Base-by-base conservation (phyloP, 2,329 filamentous ascomycete genomes). In the Penicillium italicum region DNA sequence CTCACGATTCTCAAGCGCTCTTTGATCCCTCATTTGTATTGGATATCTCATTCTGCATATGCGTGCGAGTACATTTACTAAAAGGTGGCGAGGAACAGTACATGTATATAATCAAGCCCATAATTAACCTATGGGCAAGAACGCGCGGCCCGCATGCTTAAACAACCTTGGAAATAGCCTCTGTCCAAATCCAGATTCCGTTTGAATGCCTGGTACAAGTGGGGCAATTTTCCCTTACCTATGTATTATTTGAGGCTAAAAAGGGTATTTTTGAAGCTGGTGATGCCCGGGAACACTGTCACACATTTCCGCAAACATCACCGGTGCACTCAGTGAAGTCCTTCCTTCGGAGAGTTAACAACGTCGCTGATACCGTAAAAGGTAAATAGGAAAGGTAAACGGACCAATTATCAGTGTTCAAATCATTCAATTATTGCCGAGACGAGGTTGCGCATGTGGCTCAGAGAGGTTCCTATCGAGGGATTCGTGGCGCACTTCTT, bases 401-500 rank as follows among this genome's bases (percentile, higher is more conserved):
- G 8, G 2, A 26, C 33, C 16, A 16, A 24, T 10, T 24, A 34
- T 4, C 5, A 31, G 1, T 18, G 2, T 8, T 18, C 14, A 33
- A 18, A 16, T 3, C 28, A 41, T 26, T 55, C 16, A 55, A 33
- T 55, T 55, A 30, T 55, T 55, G 22, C 33, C 20, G 5, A 55
- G 52, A 33, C 51, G 46, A 31, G 52, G 46, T 0, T 28, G 26
- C 16, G 33, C 44, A 14, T 44, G 46, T 20, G 38, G 5, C 2
- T 16, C 6, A 1, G 46, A 38, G 16, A 55, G 8, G 20, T 55
- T 50, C 12, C 16, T 44, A 14, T 50, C 38, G 7, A 44, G 31
- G 2, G 52, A 55, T 22, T 40, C 33, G 5, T 33, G 31, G 7
- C 18, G 31, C 3, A 33, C 31, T 28, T 31, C 31, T 18, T 50